Evolutionary conservation across 1,284 basidiomycete species (phyloP), one percentile per base, ranked within the genome.

Genomic region (Heterobasidion occidentale): DNA sequence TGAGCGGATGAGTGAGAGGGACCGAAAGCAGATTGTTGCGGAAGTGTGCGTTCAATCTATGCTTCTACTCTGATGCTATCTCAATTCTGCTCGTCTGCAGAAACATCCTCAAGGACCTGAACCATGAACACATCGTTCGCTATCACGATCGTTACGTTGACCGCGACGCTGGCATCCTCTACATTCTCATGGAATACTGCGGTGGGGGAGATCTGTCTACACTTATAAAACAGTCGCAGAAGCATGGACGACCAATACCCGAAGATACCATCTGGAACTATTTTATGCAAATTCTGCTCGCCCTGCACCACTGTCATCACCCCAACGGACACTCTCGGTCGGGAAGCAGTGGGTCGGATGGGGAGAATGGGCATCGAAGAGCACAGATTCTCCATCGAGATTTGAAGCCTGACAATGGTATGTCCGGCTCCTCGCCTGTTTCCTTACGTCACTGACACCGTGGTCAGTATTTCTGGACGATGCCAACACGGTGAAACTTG

Each of bases 131-230:
- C 71, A 98, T 98, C 61, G 96, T 98, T 61, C 88, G 89, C 64
- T 96, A 95, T 71, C 86, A 92, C 63, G 93, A 96, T 75, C 81
- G 93, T 60, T 83, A 91, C 67, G 91, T 96, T 56, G 96, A 98
- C 73, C 80, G 88, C 59, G 89, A 95, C 57, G 89, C 90, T 52
- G 92, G 92, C 49, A 90, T 92, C 58, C 83, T 98, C 47, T 95
- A 94, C 71, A 97, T 97, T 60, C 77, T 97, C 60, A 98, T 97
- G 94, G 94, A 97, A 75, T 97, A 90, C 68, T 98, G 95, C 68
- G 92, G 92, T 8, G 93, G 94, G 27, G 95, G 96, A 9, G 95
- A 98, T 74, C 80, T 98, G 52, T 91, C 92, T 1, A 76, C 82
- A 35, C 72, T 96, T 64, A 95, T 98, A 70, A 90, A 91, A 68